A percentile compares a stretch with the other conserved stretches of the same genome.
Conservation (phyloP, 1,284 basidiomycete genomes). For the Tausonia pullulans region DNA sequence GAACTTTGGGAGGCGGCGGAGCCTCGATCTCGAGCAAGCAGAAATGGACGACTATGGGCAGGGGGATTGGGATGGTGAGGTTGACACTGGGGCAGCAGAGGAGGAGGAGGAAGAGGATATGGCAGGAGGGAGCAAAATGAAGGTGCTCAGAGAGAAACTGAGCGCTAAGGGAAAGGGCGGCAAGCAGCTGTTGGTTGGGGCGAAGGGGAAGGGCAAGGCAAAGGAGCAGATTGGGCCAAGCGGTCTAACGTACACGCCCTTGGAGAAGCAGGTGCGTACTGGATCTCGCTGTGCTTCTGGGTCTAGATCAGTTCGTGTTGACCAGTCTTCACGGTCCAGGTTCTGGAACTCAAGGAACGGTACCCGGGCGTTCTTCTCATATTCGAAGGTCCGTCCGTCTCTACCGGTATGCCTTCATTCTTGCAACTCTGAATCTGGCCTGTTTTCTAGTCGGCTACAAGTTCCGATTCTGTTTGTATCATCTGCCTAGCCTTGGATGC, state of each 20-base stretch:
- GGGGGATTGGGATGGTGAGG: neutral
- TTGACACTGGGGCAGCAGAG: slow-evolving; percentile 20
- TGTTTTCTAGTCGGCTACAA: slow-evolving; percentile 60
- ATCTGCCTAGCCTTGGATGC: too few species aligned
- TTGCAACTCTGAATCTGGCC: slow-evolving; percentile 19
- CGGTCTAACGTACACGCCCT: slow-evolving; percentile 64
- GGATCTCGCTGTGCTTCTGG: neutral
- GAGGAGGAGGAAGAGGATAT: slow-evolving; percentile 17
- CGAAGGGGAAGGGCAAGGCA: slow-evolving; percentile 29
- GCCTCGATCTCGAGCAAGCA: slow-evolving; percentile 33
- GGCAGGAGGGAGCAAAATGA: slow-evolving; percentile 19
- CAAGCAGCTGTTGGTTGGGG: slow-evolving; percentile 22
- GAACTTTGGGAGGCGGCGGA: slow-evolving; percentile 23
- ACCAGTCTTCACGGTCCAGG: slow-evolving; percentile 28
- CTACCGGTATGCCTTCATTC: neutral
- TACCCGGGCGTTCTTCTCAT: slow-evolving; percentile 68
- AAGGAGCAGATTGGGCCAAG: slow-evolving; percentile 55
- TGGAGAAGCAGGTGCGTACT: slow-evolving; percentile 61
- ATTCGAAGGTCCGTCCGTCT: slow-evolving; percentile 46
- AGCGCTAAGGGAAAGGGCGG: slow-evolving; percentile 14
- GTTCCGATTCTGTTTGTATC: slow-evolving; percentile 53
- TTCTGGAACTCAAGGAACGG: slow-evolving; percentile 56
- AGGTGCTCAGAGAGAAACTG: slow-evolving; percentile 25
- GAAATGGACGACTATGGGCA: slow-evolving; percentile 12
- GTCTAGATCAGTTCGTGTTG: neutral